Evolutionary conservation across 2,329 filamentous ascomycete genomes (phyloP).

Genomic region (Falciphora oryzae): DNA sequence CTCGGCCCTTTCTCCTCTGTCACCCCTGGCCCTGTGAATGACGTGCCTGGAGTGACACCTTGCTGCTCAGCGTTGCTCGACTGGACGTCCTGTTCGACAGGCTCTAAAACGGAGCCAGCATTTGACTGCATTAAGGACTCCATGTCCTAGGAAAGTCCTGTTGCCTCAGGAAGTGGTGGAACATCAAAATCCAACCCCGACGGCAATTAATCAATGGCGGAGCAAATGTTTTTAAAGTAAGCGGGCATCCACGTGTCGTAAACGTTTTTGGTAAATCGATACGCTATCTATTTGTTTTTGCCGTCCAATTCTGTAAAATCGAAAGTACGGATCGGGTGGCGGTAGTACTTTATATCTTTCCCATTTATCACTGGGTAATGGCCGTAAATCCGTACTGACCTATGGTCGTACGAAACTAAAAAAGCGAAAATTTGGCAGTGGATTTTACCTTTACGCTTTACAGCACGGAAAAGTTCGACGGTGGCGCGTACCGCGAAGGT

Average conservation of each 20-base stretch:
- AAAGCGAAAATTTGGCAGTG: constrained; percentile 37
- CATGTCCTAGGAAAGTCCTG: constrained; percentile 14
- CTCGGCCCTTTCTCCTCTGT: too few species aligned
- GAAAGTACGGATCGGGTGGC: constrained; percentile 29
- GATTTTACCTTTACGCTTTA: constrained; percentile 30
- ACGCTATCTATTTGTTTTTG: constrained; percentile 30
- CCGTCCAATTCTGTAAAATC: constrained; percentile 26
- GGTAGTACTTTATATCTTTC: constrained; percentile 27
- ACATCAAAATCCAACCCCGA: constrained; percentile 9
- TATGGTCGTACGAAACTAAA: constrained; percentile 33
- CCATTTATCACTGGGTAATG: constrained; percentile 32
- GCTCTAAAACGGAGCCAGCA: constrained; percentile 11
- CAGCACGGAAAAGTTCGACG: constrained; percentile 32
- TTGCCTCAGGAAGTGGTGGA: constrained; percentile 4
- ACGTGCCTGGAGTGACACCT: too few species aligned
- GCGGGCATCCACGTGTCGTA: constrained; percentile 30
- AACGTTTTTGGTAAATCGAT: too few species aligned
- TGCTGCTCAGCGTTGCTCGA: too few species aligned
- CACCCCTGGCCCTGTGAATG: too few species aligned
- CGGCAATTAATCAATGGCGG: constrained; percentile 27
- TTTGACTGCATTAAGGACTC: constrained; percentile 12
- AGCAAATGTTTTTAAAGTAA: constrained; percentile 31
- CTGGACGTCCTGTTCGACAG: not conserved
- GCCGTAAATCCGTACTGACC: constrained; percentile 32
- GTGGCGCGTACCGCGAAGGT: constrained; percentile 32